Conservation (phyloP, 2,329 filamentous ascomycete species). For the Paracoccidioides brasiliensis region DNA sequence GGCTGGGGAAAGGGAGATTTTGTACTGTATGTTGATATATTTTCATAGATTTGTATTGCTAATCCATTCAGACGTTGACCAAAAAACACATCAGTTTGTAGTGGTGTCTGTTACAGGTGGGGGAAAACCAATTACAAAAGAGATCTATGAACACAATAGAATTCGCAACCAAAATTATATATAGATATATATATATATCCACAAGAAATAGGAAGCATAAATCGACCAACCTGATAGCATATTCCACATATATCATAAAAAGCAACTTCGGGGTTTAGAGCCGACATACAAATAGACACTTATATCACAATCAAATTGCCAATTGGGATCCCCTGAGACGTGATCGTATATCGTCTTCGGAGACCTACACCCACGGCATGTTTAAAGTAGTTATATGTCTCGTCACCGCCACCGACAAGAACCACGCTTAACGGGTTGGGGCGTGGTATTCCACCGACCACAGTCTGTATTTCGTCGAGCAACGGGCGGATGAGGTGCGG, state of each 20-base stretch:
- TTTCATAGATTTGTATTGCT: too few relatives aligned
- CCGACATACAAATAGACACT: neutral
- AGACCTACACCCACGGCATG: conserved; percentile 58
- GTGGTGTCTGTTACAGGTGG: too few relatives aligned
- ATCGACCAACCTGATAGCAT: neutral
- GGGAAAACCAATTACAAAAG: neutral
- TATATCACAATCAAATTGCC: conserved; percentile 56
- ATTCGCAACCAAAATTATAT: neutral
- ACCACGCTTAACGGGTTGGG: conserved; percentile 67
- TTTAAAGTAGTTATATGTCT: conserved; percentile 50
- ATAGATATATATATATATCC: neutral
- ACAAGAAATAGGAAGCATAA: neutral
- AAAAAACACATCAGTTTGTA: too few relatives aligned
- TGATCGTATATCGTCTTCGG: conserved; percentile 63
- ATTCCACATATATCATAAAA: neutral
- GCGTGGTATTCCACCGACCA: conserved; percentile 54
- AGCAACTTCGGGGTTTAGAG: too few relatives aligned
- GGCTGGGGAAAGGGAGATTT: too few relatives aligned
- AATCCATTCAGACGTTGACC: too few relatives aligned
- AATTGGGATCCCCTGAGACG: conserved; percentile 67
- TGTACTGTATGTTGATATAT: too few relatives aligned
- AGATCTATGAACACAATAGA: neutral
- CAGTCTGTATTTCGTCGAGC: conserved; percentile 61
- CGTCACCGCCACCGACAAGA: conserved; percentile 61
- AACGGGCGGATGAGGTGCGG: conserved; percentile 48